Base-by-base conservation (phyloP, 1,284 basidiomycete species). In the Microbotryum silenes-acaulis region DNA sequence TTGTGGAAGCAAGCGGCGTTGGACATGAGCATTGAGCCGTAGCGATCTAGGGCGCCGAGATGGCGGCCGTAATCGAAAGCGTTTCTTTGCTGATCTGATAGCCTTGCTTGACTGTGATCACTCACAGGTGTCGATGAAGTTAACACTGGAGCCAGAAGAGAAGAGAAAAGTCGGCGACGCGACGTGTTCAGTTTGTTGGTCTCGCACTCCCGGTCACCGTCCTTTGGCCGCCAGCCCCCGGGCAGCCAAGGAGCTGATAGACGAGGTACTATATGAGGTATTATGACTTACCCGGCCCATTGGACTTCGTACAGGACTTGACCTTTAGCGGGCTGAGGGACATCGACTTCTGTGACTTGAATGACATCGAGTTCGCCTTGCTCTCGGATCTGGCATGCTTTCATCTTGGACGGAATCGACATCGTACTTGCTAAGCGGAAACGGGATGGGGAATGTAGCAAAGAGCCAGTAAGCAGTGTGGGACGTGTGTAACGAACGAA, bases 231-330 rank as follows among this genome's bases (percentile, higher is more conserved):
- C 25, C 25, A 25, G 25, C 25, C 25, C 25, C 25, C 25, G 25
- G 25, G 25, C 25, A 25, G 16, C 37, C 27, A 27, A 27, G 27
- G 27, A 27, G 27, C 27, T 27, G 27, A 27, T 27, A 27, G 27
- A 27, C 27, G 6, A 27, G 27, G 6, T 27, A 27, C 27, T 27
- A 27, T 27, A 1, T 27, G 1, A 27, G 27, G 27, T 27, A 27
- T 27, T 27, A 27, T 6, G 27, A 27, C 75, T 68, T 56, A 79
- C 78, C 72, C 59, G 7, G 73, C 69, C 61, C 70, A 76, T 54
- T 77, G 72, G 66, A 88, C 87, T 80, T 91, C 91, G 73, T 97
- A 80, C 55, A 96, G 78, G 47, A 96, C 79, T 70, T 93, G 82
- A 20, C 79, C 80, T 0, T 84, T 79, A 20, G 80, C 77, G 10